Base-by-base conservation (phyloP, 2,329 filamentous ascomycete genomes). In the Pseudogymnoascus sp. region DNA sequence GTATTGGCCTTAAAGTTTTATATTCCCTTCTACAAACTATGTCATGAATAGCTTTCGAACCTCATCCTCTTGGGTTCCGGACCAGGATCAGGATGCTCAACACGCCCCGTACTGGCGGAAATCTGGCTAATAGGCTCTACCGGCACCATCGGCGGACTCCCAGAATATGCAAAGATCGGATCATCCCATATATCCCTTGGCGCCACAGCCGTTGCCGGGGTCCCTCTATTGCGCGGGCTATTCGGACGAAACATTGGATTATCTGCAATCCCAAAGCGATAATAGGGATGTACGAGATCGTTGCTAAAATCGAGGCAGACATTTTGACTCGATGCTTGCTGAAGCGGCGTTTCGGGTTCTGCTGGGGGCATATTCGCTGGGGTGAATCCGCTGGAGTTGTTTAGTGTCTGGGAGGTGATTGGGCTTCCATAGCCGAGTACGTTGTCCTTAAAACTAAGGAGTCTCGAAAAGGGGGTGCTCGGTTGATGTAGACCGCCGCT, bases 151-250 rank as follows among this genome's bases (percentile, higher is more conserved):
- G 44, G 47, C 4, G 47, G 47, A 15, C 47, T 54, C 13, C 47
- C 47, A 7, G 47, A 54, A 26, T 54, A 54, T n/a, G 47, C 47
- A 54, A 54, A 54, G 11, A 54, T 29, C 17, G 47, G 47, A 54
- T 54, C 47, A 54, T 54, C 47, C 47, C 47, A 54, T 13, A 54
- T 54, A 54, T 54, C 47, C 47, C 47, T 54, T 10, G 47, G 47
- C 4, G 29, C 29, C 29, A 15, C 35, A 3, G 47, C 47, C 17
- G 29, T 54, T n/a, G 47, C 47, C 0, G 47, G 29, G 9, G 29
- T 54, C 47, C 47, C 47, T 11, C 47, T 54, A 13, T 54, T n/a
- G 1, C 29, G 47, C n/a, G 47, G 47, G 5, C 29, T 54, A 54
- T 54, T 31, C 29, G 47, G 29, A 5, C 33, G 47, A 35, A 54